Conservation (phyloP, 352 stramenopile species). For the Saprolegnia diclina region DNA sequence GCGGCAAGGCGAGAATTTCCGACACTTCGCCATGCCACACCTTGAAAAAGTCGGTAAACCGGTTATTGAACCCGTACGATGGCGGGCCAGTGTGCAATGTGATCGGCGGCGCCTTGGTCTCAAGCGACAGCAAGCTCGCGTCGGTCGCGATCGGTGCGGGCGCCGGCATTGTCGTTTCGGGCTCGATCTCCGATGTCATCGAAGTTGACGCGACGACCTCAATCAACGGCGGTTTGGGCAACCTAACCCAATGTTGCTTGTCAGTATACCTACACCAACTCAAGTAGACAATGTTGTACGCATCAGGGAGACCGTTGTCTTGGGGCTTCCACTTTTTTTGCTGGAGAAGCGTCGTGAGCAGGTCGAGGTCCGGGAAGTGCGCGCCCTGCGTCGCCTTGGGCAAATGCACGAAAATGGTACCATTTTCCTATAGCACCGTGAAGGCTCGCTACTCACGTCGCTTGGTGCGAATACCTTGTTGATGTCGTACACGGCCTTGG, state of each 20-base stretch:
- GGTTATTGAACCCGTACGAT: slow-evolving; percentile 93
- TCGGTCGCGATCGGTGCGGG: neutral
- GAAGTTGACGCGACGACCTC: slow-evolving; percentile 63
- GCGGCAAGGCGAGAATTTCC: slow-evolving; percentile 90
- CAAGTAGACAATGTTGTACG: neutral
- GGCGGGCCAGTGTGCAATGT: slow-evolving; percentile 26
- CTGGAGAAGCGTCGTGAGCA: slow-evolving; percentile 88
- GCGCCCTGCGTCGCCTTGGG: slow-evolving; percentile 82
- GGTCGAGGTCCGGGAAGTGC: slow-evolving; percentile 89
- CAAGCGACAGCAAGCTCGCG: slow-evolving; percentile 24
- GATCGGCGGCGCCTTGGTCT: slow-evolving; percentile 1
- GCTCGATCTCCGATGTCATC: slow-evolving; percentile 24
- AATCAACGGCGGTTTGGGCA: slow-evolving; percentile 54
- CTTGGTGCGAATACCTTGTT: slow-evolving; percentile 75
- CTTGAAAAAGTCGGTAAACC: slow-evolving; percentile 89
- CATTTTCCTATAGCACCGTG: slow-evolving; percentile 65
- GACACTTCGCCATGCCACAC: slow-evolving; percentile 89
- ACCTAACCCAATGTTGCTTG: neutral
- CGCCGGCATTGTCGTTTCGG: neutral
- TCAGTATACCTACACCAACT: neutral
- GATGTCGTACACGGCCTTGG: slow-evolving; percentile 88
- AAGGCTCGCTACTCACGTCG: slow-evolving; percentile 3
- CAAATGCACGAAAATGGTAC: slow-evolving; percentile 89
- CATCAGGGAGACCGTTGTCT: slow-evolving; percentile 25
- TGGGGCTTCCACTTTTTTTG: slow-evolving; percentile 39